Evolutionary conservation across 352 stramenopile genomes (phyloP).

Genomic region (Phytophthora podocarpi): DNA sequence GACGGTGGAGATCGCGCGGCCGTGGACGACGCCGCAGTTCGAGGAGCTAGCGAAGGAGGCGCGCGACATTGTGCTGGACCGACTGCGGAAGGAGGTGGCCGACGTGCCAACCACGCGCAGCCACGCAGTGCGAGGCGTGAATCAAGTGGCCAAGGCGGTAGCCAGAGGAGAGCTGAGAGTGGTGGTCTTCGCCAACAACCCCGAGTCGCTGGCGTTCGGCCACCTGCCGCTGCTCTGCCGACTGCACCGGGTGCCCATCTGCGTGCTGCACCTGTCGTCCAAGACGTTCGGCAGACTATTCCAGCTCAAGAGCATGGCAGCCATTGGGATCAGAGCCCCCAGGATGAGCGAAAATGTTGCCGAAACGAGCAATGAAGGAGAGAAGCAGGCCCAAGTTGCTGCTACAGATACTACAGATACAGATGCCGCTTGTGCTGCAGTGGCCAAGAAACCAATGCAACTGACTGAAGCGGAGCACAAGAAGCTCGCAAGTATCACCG

Average conservation of each 20-base stretch:
- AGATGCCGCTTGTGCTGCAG: background rate
- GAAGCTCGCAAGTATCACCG: slow-evolving; percentile 58
- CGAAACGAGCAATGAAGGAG: background rate
- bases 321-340: slow-evolving; percentile 50
- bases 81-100: slow-evolving; percentile 67
- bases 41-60: slow-evolving; percentile 71
- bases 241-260: slow-evolving; percentile 69
- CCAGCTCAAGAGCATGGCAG: slow-evolving; percentile 55
- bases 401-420: background rate
- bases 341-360: background rate
- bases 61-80: slow-evolving; percentile 80
- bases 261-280: slow-evolving; percentile 74
- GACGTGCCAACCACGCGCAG: slow-evolving; percentile 19
- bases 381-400: background rate
- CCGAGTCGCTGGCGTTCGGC: slow-evolving; percentile 56
- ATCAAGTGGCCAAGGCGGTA: slow-evolving; percentile 57
- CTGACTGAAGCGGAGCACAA: slow-evolving; percentile 37
- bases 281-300: slow-evolving; percentile 67
- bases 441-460: background rate
- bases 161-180: slow-evolving; percentile 51
- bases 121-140: slow-evolving; percentile 57
- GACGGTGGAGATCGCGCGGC: slow-evolving; percentile 31
- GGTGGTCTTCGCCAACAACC: slow-evolving; percentile 73
- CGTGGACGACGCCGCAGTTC: slow-evolving; percentile 60
- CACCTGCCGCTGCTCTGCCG: slow-evolving; percentile 75